Conservation (phyloP, 306 rosid species). For the Quercus agrifolia region DNA sequence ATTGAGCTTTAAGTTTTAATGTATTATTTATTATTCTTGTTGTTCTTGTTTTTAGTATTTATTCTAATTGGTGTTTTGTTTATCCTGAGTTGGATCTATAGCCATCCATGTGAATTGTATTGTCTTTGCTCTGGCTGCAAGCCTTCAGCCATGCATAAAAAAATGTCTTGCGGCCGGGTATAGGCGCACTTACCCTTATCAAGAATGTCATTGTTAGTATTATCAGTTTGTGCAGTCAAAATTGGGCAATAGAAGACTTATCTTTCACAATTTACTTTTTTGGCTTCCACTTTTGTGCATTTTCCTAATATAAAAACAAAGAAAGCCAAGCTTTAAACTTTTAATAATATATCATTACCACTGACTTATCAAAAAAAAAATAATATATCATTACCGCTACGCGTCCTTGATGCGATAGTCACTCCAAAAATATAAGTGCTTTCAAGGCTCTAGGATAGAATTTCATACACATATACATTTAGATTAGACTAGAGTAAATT, state of each 20-base stretch:
- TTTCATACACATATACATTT: too few relatives aligned
- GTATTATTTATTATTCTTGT: neutral
- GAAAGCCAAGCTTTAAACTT: neutral
- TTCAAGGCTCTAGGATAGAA: too few relatives aligned
- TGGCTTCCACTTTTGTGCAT: neutral
- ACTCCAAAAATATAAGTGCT: too few relatives aligned
- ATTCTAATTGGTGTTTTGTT: too few relatives aligned
- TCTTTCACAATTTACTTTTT: neutral
- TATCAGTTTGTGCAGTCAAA: neutral
- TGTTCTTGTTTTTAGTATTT: neutral
- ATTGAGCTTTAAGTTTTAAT: too few relatives aligned
- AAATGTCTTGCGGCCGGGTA: neutral
- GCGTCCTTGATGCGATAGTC: too few relatives aligned
- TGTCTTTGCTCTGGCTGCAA: neutral
- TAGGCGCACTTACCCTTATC: too few relatives aligned
- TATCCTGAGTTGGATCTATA: too few relatives aligned
- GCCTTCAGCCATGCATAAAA: neutral
- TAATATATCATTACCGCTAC: too few relatives aligned
- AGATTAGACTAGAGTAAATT: too few relatives aligned
- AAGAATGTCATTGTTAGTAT: neutral
- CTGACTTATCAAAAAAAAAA: too few relatives aligned
- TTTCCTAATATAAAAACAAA: neutral
- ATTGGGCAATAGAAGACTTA: neutral
- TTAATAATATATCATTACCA: neutral
- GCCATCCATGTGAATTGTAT: neutral